These are phyloP conservation scores for Boletales sp. DNA, from an alignment of 768 basidiomycete genomes.

Conservation along the genomic window DNA sequence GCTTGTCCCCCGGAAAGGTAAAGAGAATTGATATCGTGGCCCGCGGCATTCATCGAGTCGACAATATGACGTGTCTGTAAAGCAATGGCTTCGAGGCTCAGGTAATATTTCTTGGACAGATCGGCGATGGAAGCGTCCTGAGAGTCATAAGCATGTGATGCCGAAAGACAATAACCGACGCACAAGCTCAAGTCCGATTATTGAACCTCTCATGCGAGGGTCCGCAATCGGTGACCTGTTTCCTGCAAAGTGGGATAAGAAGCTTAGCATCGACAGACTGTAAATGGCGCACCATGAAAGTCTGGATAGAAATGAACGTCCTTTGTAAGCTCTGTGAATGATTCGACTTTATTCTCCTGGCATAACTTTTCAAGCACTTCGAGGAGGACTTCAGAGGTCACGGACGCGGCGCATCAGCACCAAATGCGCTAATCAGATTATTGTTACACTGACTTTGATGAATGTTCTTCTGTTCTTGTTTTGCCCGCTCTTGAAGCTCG, in stretches of 20 bases:
- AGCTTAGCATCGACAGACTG: background rate
- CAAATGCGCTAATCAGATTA: background rate
- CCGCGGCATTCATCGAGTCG: conserved; percentile 82
- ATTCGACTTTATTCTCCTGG: conserved; percentile 49
- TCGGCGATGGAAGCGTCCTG: conserved; percentile 73
- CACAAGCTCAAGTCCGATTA: conserved; percentile 81
- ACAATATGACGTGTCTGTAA: conserved; percentile 94
- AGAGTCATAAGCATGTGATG: background rate
- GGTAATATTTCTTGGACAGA: conserved; percentile 86
- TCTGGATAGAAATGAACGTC: conserved; percentile 95
- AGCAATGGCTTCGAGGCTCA: conserved; percentile 89
- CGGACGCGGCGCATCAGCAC: background rate
- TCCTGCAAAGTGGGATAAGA: conserved; percentile 43
- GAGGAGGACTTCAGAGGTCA: conserved; percentile 53
- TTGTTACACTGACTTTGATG: conserved; percentile 42
- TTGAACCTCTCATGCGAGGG: conserved; percentile 89
- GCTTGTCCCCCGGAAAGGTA: conserved; percentile 95
- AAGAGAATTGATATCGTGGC: conserved; percentile 77
- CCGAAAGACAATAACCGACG: conserved; percentile 9
- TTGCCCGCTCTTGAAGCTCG: conserved; percentile 60
- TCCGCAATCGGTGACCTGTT: conserved; percentile 97
- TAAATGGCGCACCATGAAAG: conserved; percentile 62
- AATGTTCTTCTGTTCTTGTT: conserved; percentile 55
- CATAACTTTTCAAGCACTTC: conserved; percentile 68
- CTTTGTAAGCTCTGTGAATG: conserved; percentile 81